Base-by-base conservation (phyloP, 495 filamentous ascomycete species). In the Penicillium simplicissimum region DNA sequence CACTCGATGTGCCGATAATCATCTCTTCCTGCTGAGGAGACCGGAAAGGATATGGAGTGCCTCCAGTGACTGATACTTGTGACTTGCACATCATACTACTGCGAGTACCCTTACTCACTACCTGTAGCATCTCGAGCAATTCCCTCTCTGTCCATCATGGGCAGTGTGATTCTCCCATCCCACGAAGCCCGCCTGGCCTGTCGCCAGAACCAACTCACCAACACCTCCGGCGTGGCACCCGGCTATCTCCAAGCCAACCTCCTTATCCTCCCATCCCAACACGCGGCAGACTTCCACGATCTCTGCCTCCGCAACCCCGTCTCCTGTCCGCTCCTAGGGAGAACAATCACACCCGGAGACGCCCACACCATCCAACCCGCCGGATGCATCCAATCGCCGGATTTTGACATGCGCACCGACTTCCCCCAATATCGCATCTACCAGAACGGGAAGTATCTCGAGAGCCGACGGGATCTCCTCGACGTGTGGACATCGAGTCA, bases 211-310 rank as follows among this genome's bases (percentile, higher is more conserved):
- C 65, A 67, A 42, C 74, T 76, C 13, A 72, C 75, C 38, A 74
- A 74, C 48, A 86, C 83, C 6, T 70, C 81, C 1, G 82, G 83
- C 6, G 63, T 82, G n/a, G 79, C 82, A 0, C 78, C 79, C 3
- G 74, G 74, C 19, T 79, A 81, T 64, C 70, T 86, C 21, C 83
- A 86, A 73, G 84, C 83, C 11, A 87, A 87, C 62, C 73, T 87
- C 7, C 73, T 88, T 33, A 74, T 86, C 6, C 73, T 87, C 10
- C 84, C 82, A 0, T 70, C 71, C 6, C 67, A 66, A 48, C 80
- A 86, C 66, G 82, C 82, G 34, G 9, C 63, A 8, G 78, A 84
- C 57, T 88, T 87, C 61, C 73, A 77, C 15, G 56, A 74, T 34
- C 78, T 85, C 31, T 87, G 83, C 64, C 70, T 71, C 1, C 74